phyloP scores from a whole-genome alignment of 2,329 filamentous ascomycete genomes.

The Colletotrichum spaethianum region DNA sequence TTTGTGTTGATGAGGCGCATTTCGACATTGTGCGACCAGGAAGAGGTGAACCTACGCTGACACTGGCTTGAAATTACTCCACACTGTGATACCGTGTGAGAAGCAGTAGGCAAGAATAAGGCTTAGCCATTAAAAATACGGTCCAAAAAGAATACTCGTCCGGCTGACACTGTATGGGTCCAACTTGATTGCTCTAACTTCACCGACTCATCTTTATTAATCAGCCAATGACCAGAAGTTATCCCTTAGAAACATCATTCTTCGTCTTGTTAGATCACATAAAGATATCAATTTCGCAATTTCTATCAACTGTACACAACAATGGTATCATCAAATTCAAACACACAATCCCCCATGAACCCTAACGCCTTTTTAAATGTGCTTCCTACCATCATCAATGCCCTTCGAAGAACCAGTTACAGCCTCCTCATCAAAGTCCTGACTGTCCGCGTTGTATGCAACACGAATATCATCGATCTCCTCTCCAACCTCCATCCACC shows the following conservation, averaged over 20 bases:
- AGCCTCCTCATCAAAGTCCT: constrained; percentile 56
- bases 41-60: not conserved
- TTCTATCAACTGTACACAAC: not conserved
- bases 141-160: not conserved
- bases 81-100: not conserved
- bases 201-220: not conserved
- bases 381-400: constrained; percentile 14
- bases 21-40: not conserved
- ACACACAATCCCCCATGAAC: not conserved
- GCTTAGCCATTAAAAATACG: too few relatives aligned
- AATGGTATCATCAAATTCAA: constrained; percentile 37
- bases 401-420: constrained; percentile 17
- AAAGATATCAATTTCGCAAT: too few relatives aligned
- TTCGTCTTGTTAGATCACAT: not conserved
- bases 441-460: constrained; percentile 59
- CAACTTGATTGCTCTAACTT: not conserved
- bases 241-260: not conserved
- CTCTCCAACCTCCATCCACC: constrained; percentile 83
- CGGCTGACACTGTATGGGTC: not conserved
- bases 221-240: not conserved
- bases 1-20: constrained; percentile 50
- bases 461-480: constrained; percentile 69
- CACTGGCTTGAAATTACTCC: not conserved
- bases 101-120: not conserved
- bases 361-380: not conserved